Percentiles rank a stretch among this genome's conserved stretches.
Evolutionary conservation across 495 filamentous ascomycete genomes (phyloP).

Genomic region (Penicillium flavigenum): DNA sequence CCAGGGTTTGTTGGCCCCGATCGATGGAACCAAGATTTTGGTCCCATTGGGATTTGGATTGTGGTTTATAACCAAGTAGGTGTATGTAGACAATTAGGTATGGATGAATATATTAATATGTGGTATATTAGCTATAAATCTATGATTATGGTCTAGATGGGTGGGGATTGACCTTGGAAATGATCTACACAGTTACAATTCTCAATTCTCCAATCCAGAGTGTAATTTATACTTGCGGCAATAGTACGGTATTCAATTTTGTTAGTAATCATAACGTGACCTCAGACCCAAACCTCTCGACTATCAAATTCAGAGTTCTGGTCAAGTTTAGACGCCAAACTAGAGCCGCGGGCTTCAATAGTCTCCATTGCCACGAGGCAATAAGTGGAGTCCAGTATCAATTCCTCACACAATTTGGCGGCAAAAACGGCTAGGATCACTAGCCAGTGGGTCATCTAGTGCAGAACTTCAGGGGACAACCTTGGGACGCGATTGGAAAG

Average conservation of each 20-base stretch:
- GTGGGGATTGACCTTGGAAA: not conserved
- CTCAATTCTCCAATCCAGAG: not conserved
- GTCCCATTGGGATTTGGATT: not conserved
- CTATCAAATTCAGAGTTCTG: not conserved
- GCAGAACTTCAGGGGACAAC: conserved; percentile 22
- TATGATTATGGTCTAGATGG: not conserved
- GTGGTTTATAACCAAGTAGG: not conserved
- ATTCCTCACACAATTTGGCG: conserved; percentile 11
- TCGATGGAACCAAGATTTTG: not conserved
- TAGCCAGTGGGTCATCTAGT: conserved; percentile 32
- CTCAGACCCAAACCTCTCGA: no score
- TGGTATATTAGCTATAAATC: not conserved
- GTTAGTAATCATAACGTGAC: not conserved
- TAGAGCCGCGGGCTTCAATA: conserved; percentile 7
- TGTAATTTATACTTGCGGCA: not conserved
- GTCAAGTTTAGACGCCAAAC: not conserved
- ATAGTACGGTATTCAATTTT: not conserved
- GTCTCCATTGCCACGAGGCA: conserved; percentile 14
- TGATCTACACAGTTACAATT: not conserved
- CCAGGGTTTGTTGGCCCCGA: not conserved
- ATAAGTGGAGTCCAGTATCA: conserved; percentile 5
- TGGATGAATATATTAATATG: not conserved
- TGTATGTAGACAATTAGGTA: not conserved
- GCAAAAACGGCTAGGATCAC: conserved; percentile 36
- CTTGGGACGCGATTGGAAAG: not conserved